A percentile compares a stretch with the other conserved stretches of the same genome.
phyloP scores from a whole-genome alignment of 208 protist species.

The Trichomonas vaginalis region DNA sequence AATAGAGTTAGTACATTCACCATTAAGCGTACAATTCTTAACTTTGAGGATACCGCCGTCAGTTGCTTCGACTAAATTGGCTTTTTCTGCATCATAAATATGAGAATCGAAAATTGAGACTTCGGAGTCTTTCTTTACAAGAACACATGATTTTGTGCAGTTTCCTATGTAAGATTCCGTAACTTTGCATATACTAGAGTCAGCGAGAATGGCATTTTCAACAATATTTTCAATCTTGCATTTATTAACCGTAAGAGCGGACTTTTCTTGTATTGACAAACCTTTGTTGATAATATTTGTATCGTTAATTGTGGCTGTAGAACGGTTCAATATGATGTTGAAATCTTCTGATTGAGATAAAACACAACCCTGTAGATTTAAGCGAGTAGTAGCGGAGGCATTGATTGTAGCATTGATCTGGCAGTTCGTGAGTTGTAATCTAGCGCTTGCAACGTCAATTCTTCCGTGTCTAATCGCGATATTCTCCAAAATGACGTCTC shows the following conservation, averaged over 20 bases:
- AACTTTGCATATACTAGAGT: neutral
- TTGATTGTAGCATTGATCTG: neutral
- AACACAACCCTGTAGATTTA: neutral
- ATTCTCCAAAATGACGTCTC: neutral
- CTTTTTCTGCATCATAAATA: neutral
- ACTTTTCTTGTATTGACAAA: neutral
- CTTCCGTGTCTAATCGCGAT: neutral
- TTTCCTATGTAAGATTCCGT: neutral
- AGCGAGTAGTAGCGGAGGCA: neutral
- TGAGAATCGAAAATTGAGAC: neutral
- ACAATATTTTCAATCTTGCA: neutral
- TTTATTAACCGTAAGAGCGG: neutral
- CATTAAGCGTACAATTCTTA: neutral
- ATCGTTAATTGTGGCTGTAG: neutral
- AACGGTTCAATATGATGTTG: neutral
- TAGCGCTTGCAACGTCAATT: neutral
- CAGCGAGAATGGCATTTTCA: neutral
- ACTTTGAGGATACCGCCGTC: neutral
- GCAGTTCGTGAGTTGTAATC: neutral
- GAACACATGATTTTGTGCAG: neutral
- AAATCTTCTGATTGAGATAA: neutral
- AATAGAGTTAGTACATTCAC: neutral
- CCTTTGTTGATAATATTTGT: neutral
- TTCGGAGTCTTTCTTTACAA: neutral
- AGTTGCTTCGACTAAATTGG: neutral